Base-by-base conservation (phyloP, 768 basidiomycete genomes). In the Macrolepiota fuliginosa region DNA sequence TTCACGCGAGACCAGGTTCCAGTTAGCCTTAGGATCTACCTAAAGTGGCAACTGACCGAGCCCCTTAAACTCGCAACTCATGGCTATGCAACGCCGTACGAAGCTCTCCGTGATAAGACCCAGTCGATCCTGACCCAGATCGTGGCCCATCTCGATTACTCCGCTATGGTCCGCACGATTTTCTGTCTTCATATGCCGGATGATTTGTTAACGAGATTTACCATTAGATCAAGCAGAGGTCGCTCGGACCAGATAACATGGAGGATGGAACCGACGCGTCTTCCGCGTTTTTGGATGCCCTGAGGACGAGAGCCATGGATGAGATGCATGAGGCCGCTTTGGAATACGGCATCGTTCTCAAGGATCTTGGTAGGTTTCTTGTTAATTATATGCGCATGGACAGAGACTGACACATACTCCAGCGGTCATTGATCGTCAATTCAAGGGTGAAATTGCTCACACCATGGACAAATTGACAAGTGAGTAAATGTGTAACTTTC, bases 1-100 rank as follows among this genome's bases (percentile, higher is more conserved):
- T 93, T 90, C 73, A 92, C 92, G 2, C 86, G 90, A 42, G 92
- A 92, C 66, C 91, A 94, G 75, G 92, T 92, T 9, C 92, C 92
- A 27, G 92, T 92, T 62, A 85, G 87, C 74, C 74, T 93, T 71
- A 91, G 88, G 4, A 88, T 94, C 63, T 94, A 92, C 70, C 79
- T 94, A 54, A 92, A 93, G 72, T 94, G 90, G 89, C 81, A 78
- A 65, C 71, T 79, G 47, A 77, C 76, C 5, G 79, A 82, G 67
- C 77, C 81, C 1, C 72, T 83, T 63, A 78, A 88, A 81, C 81
- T 94, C 40, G 87, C 92, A 0, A 89, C 86, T 0, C 92, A 94
- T 69, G 92, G 92, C 22, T 94, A 94, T 70, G 82, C 84, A 61
- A 92, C 91, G 0, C 91, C 92, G 4, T 94, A 90, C 67, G 88